Evolutionary conservation across 805 yeast genomes (phyloP), one percentile per base, ranked within the genome.

Genomic region (Scheffersomyces lignosus): DNA sequence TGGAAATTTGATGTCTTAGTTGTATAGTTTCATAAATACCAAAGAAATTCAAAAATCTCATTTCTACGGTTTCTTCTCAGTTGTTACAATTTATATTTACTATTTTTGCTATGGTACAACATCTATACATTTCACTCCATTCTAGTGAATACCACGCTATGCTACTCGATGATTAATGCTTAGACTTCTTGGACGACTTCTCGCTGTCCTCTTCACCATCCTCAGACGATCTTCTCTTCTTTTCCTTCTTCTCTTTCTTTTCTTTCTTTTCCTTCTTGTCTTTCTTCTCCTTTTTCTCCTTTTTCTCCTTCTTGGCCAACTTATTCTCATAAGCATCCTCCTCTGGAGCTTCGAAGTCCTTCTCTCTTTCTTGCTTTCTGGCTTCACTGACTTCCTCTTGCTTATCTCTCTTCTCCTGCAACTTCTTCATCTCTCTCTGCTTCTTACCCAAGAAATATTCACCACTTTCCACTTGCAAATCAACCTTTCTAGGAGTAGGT

Each of bases 381-480:
- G 70, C 75, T 39, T 71, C 78, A 48, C 83, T 80, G 49, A 76
- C 78, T 47, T 79, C 87, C 35, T 75, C 82, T 58, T 90, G 95
- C 52, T 85, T 79, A 37, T 81, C 87, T 46, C 80, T 77, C 75
- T 88, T 87, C 54, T 85, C 90, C 39, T 80, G 82, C 44, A 83
- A 68, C 47, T 80, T 80, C 61, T 78, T 81, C 48, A 71, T 66
- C 42, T 78, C 83, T 71, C 87, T 88, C 54, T 90, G 96, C 53
- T 72, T 78, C 70, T 87, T 85, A 43, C 88, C 86, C 68, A 93
- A 73, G 79, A 93, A 93, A 68, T 88, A 93, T 64, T 93, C 99
- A 78, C 99, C 99, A 71, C 95, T 82, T 65, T 93, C 99, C 64
- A 93, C 89, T 70, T 89, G 95, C 60, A 90, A 71, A 78, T 93